Conservation (phyloP, 768 basidiomycete species). For the Ramaria rubella region DNA sequence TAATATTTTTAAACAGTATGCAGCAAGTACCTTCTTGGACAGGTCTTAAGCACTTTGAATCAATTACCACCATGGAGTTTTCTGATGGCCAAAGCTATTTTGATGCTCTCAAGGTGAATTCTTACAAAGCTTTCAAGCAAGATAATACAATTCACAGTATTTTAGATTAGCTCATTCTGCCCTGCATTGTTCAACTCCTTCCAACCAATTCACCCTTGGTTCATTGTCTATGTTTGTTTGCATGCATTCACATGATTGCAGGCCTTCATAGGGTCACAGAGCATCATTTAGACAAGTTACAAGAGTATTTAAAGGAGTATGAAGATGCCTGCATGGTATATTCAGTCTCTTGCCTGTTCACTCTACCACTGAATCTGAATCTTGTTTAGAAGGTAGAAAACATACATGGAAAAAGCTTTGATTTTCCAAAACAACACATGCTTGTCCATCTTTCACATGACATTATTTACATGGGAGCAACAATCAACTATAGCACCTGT, state of each 20-base stretch:
- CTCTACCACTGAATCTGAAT: too few relatives aligned
- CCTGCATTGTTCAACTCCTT: conserved; percentile 24
- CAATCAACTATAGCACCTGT: conserved; percentile 24
- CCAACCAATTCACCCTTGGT: conserved; percentile 22
- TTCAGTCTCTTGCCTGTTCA: too few relatives aligned
- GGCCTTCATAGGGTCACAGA: conserved; percentile 24
- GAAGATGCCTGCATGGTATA: neutral
- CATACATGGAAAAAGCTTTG: conserved; percentile 21
- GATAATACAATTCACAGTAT: conserved; percentile 1
- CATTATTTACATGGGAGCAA: conserved; percentile 23
- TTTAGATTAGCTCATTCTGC: conserved; percentile 21
- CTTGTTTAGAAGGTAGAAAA: conserved; percentile 9
- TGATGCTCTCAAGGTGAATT: conserved; percentile 23
- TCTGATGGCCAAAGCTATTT: conserved; percentile 26
- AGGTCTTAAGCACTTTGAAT: conserved; percentile 26
- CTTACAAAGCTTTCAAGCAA: neutral
- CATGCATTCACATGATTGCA: conserved; percentile 20
- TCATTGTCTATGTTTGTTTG: conserved; percentile 22
- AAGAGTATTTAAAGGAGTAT: neutral
- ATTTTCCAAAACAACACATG: conserved; percentile 28
- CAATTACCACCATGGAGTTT: conserved; percentile 23
- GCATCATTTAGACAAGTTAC: conserved; percentile 19
- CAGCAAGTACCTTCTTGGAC: conserved; percentile 23
- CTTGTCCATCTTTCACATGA: conserved; percentile 20
- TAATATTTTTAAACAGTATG: conserved; percentile 20